phyloP scores from a whole-genome alignment of 441 rosid species.

The Daphne laureola region DNA sequence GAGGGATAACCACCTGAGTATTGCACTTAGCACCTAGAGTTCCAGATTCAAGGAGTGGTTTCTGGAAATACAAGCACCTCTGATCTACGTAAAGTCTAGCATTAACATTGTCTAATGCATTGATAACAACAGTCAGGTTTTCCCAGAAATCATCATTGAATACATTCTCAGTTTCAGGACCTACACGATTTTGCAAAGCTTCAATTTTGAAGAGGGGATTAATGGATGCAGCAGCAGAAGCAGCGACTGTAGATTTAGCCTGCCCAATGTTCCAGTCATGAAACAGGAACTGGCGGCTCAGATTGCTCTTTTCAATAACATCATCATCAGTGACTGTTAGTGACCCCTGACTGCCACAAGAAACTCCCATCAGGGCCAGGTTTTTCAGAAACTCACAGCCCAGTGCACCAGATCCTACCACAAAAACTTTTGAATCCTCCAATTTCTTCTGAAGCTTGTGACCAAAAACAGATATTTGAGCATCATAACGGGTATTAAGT shows the following conservation, averaged over 20 bases:
- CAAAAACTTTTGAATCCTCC: slow-evolving; percentile 67
- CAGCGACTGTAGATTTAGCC: slow-evolving; percentile 91
- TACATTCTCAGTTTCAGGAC: slow-evolving; percentile 78
- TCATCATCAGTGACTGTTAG: slow-evolving; percentile 88
- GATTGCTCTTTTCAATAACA: slow-evolving; percentile 91
- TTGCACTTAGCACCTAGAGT: slow-evolving; percentile 89
- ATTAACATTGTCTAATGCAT: slow-evolving; percentile 87
- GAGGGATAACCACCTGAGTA: slow-evolving; percentile 91
- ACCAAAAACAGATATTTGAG: slow-evolving; percentile 88
- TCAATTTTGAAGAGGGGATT: slow-evolving; percentile 59
- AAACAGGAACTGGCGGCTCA: slow-evolving; percentile 86
- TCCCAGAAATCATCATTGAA: slow-evolving; percentile 88
- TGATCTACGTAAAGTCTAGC: slow-evolving; percentile 86
- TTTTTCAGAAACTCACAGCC: slow-evolving; percentile 94
- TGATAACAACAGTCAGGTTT: slow-evolving; percentile 53
- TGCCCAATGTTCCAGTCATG: slow-evolving; percentile 97
- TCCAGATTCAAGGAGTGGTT: slow-evolving; percentile 92
- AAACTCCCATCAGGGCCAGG: slow-evolving; percentile 83
- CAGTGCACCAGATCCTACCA: slow-evolving; percentile 90
- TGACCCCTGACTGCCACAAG: slow-evolving; percentile 67
- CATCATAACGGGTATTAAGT: slow-evolving; percentile 68
- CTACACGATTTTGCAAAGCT: slow-evolving; percentile 81
- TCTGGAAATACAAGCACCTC: slow-evolving; percentile 91
- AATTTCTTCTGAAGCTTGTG: slow-evolving; percentile 76
- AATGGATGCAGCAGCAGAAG: slow-evolving; percentile 66